Percentiles rank a stretch among this genome's conserved stretches.
These are phyloP conservation scores for Scutellaria minor DNA, from an alignment of 257 asterid species.

Conservation along the genomic window DNA sequence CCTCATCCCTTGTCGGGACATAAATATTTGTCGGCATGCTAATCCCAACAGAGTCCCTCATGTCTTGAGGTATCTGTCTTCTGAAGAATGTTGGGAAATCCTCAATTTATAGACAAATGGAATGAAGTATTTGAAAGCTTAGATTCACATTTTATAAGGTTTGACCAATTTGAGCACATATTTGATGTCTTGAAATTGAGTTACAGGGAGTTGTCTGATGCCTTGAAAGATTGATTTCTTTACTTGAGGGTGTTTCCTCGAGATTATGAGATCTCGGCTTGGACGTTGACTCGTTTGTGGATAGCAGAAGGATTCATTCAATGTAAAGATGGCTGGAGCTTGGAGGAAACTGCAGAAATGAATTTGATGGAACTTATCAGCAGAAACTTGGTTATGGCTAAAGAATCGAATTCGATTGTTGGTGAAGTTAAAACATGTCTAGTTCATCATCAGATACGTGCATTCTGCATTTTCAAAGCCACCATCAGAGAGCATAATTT, in stretches of 20 bases:
- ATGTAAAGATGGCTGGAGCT: background rate
- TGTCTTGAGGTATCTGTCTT: background rate
- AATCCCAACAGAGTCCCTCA: background rate
- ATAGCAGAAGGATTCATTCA: slow-evolving; percentile 22
- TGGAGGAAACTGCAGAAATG: slow-evolving; percentile 3
- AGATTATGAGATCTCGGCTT: background rate
- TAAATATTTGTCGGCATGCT: background rate
- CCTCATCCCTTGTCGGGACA: background rate
- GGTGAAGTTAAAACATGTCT: slow-evolving; percentile 43
- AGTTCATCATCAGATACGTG: slow-evolving; percentile 41
- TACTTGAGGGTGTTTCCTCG: slow-evolving; percentile 15
- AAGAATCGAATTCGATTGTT: background rate
- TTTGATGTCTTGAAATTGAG: background rate
- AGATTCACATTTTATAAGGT: background rate
- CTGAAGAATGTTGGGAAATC: slow-evolving; percentile 39
- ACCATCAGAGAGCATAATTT: background rate
- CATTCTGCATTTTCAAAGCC: slow-evolving; percentile 35
- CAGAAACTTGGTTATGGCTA: slow-evolving; percentile 1
- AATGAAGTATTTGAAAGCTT: background rate
- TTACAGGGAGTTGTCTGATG: background rate
- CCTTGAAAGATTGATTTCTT: background rate
- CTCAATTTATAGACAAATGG: slow-evolving; percentile 33
- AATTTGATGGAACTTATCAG: slow-evolving; percentile 1
- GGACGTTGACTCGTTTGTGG: slow-evolving; percentile 18
- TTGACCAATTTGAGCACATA: background rate